Base-by-base conservation (phyloP, 208 protist genomes). In the Angomonas desouzai region DNA sequence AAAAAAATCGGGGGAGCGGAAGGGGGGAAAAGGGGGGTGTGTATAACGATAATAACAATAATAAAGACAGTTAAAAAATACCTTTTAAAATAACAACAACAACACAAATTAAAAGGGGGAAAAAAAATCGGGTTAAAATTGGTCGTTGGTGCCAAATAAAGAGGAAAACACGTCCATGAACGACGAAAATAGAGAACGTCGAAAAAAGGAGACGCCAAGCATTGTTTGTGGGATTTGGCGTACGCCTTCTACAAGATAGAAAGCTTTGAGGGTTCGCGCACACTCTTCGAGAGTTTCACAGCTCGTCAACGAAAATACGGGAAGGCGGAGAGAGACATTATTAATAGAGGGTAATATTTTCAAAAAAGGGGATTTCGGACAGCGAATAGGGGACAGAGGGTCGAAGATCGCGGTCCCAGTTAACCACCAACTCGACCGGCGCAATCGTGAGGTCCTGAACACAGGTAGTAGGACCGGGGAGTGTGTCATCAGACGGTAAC, bases 81-180 rank as follows among this genome's bases (percentile, higher is more conserved):
- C n/a, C 23, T 53, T 53, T 10, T 53, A 53, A 7, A 27, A 53
- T 53, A 27, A 53, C 18, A 27, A 53, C 9, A 53, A n/a, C n/a
- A n/a, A n/a, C n/a, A n/a, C n/a, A n/a, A n/a, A n/a, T n/a, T 27
- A 53, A 27, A 25, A 53, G 11, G 23, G 48, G 7, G 18, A 53
- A 27, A 23, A 16, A 23, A 16, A 53, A 23, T 4, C 4, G 18
- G 48, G 9, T 13, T 13, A 40, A 18, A 18, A 40, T 13, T 6
- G 36, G 9, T 40, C 36, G 6, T 40, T 40, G 13, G 6, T 40
- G 36, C 36, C 36, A 40, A 40, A 40, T 18, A 40, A 40, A 40
- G 36, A 40, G 9, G 36, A 40, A 13, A 51, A 4, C 45, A 51
- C 20, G 45, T 23, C 45, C 3, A 16, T 51, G 20, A 51, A 4